phyloP scores from a whole-genome alignment of 1,139 yeast species.

The Pichia sp. region DNA sequence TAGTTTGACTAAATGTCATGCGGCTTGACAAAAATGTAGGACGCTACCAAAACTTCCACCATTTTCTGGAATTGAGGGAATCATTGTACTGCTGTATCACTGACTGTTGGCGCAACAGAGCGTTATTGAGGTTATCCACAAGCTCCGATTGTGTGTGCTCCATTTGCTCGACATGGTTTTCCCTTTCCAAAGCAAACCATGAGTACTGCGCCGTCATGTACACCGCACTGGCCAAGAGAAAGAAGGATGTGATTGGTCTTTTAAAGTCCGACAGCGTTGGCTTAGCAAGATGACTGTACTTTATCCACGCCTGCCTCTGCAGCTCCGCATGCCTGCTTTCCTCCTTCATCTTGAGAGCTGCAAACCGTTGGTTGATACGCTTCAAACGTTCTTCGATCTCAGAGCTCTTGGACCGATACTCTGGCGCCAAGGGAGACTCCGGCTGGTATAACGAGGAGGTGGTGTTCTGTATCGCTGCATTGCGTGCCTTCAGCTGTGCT shows the following conservation, averaged over 20 bases:
- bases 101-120: conserved; percentile 24
- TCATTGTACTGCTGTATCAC: conserved; percentile 12
- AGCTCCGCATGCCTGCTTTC: conserved; percentile 22
- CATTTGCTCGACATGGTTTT: conserved; percentile 23
- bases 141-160: conserved; percentile 22
- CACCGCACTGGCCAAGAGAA: conserved; percentile 28
- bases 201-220: conserved; percentile 28
- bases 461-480: conserved; percentile 17
- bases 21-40: too few relatives aligned
- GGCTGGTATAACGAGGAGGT: conserved; percentile 28
- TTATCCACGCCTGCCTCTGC: conserved; percentile 20
- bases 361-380: conserved; percentile 24
- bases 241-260: conserved; percentile 28
- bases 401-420: conserved; percentile 28
- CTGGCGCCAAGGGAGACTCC: conserved; percentile 25
- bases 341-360: conserved; percentile 22
- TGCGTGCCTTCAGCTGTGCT: conserved; percentile 9
- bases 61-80: background rate
- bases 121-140: conserved; percentile 24
- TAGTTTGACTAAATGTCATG: background rate
- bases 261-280: conserved; percentile 28
- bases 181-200: conserved; percentile 29
- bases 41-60: conserved; percentile 15
- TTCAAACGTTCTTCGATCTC: conserved; percentile 28
- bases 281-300: conserved; percentile 20